These are phyloP conservation scores for Cladosporium sp. DNA, from an alignment of 2,329 filamentous ascomycete species.

Conservation along the genomic window DNA sequence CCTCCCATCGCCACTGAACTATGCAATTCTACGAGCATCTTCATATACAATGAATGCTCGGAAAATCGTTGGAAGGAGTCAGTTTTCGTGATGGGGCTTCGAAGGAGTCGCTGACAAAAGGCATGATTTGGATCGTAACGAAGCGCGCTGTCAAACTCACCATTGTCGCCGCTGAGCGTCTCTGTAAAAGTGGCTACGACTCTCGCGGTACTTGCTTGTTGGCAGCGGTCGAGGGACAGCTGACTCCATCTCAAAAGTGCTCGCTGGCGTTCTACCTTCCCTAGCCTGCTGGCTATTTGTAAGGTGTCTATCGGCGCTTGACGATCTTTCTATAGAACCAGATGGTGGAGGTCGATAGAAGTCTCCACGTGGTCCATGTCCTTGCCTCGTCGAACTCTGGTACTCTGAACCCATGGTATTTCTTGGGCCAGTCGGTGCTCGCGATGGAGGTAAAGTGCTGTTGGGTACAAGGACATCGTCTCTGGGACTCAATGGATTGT, in stretches of 20 bases:
- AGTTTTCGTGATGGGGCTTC: background rate
- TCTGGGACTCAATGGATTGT: background rate
- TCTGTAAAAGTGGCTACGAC: background rate
- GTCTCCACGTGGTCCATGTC: background rate
- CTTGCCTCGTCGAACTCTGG: background rate
- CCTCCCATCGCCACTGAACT: too few relatives aligned
- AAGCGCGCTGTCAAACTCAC: background rate
- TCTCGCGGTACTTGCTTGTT: background rate
- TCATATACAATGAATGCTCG: too few relatives aligned
- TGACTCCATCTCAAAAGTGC: constrained; percentile 1
- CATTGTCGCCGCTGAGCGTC: background rate
- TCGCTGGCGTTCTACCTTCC: background rate
- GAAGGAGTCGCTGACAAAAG: background rate
- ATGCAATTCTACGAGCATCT: too few relatives aligned
- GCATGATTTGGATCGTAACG: background rate
- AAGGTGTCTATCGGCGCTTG: background rate
- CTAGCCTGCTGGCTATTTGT: background rate
- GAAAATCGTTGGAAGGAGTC: background rate
- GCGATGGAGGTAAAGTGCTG: background rate
- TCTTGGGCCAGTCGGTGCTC: background rate
- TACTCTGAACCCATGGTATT: background rate
- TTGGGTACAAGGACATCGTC: background rate
- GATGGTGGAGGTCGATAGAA: background rate
- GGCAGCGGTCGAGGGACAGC: background rate
- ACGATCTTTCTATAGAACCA: background rate